Conservation (phyloP, 768 basidiomycete species). For the Brasilioporus rufonigricans region DNA sequence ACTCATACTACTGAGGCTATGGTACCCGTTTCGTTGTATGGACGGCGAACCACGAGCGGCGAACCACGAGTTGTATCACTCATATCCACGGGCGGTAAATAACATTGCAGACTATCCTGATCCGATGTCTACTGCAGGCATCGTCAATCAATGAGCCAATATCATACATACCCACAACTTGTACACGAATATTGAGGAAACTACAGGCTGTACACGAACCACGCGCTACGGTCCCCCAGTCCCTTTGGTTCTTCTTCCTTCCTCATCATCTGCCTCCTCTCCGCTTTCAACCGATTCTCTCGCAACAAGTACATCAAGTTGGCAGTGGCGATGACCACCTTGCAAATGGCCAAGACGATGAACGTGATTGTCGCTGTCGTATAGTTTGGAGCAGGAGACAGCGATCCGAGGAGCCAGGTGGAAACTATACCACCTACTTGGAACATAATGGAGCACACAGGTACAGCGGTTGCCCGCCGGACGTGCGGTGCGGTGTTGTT, state of each 20-base stretch:
- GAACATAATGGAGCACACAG: neutral
- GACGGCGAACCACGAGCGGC: too few species aligned
- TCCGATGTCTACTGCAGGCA: too few species aligned
- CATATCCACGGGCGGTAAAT: too few species aligned
- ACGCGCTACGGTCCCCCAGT: slow-evolving; percentile 51
- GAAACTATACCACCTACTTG: neutral
- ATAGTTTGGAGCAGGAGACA: slow-evolving; percentile 1
- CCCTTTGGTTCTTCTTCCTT: slow-evolving; percentile 39
- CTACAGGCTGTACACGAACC: slow-evolving; percentile 51
- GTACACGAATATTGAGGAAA: neutral
- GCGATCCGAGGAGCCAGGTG: slow-evolving; percentile 1
- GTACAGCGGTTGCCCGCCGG: neutral
- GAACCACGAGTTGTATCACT: too few species aligned
- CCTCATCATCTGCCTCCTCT: slow-evolving; percentile 29
- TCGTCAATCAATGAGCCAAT: too few species aligned
- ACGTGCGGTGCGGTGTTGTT: slow-evolving; percentile 4
- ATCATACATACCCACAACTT: too few species aligned
- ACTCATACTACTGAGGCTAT: too few species aligned
- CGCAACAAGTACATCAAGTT: neutral
- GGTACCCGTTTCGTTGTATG: too few species aligned
- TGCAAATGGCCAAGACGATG: neutral
- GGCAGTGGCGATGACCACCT: neutral
- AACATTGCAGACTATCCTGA: too few species aligned
- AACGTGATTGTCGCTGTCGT: neutral
- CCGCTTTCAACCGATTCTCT: neutral